These are phyloP conservation scores for Venturia pyrina DNA, from an alignment of 2,329 filamentous ascomycete species.

Conservation along the genomic window DNA sequence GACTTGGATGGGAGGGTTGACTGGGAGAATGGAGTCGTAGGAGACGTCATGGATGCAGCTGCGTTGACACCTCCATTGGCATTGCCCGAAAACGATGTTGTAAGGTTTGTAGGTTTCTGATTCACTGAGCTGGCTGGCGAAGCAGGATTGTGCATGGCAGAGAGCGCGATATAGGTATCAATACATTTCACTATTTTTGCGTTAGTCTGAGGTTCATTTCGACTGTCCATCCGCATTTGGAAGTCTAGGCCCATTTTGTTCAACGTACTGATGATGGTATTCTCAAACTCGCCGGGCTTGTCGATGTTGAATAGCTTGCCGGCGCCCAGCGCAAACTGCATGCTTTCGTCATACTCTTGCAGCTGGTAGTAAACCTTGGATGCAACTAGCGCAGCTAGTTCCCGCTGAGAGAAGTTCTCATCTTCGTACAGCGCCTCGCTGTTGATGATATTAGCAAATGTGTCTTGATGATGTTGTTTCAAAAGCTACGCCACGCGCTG, in stretches of 20 bases:
- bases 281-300: conserved; percentile 86
- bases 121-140: conserved; percentile 37
- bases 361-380: conserved; percentile 99
- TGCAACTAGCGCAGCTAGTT: conserved; percentile 86
- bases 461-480: not conserved
- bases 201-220: not conserved
- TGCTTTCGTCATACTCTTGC: conserved; percentile 97
- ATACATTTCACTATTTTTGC: conserved; percentile 68
- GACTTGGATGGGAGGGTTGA: conserved; percentile 90
- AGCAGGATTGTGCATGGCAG: conserved; percentile 48
- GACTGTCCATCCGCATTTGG: not conserved
- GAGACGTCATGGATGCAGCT: conserved; percentile 63
- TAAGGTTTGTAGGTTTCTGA: conserved; percentile 55
- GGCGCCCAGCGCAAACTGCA: conserved; percentile 92
- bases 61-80: conserved; percentile 55
- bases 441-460: conserved; percentile 13
- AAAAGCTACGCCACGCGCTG: not conserved
- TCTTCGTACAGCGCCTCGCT: conserved; percentile 98
- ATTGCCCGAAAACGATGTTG: conserved; percentile 65
- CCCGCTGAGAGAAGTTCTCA: conserved; percentile 84
- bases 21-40: conserved; percentile 91
- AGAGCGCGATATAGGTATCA: conserved; percentile 89
- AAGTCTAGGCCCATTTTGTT: not conserved
- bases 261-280: conserved; percentile 78
- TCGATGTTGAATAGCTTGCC: conserved; percentile 93